Evolutionary conservation across 257 asterid species (phyloP).

Genomic region (Echites panduratus): DNA sequence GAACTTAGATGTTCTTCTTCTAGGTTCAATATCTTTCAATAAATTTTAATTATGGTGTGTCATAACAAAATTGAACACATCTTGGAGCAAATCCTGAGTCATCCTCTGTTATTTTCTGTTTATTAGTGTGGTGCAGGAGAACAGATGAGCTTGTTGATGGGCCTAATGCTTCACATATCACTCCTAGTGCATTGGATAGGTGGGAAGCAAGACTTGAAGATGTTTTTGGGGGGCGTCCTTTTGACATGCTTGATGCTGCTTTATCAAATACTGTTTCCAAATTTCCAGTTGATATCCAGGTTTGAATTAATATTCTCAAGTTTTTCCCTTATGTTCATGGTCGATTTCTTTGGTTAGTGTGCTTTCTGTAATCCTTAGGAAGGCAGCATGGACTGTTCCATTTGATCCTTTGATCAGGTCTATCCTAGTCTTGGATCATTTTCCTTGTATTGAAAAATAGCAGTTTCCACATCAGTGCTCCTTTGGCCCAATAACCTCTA

Average conservation of each 20-base stretch:
- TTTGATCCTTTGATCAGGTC: neutral
- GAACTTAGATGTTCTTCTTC: neutral
- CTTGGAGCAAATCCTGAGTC: neutral
- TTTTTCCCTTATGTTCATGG: neutral
- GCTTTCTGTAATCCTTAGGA: neutral
- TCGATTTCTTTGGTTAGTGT: neutral
- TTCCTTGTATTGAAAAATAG: neutral
- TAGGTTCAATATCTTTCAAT: neutral
- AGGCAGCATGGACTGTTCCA: neutral
- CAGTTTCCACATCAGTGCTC: neutral
- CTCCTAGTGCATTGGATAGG: constrained; percentile 82
- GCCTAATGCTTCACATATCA: constrained; percentile 95
- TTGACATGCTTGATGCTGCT: constrained; percentile 99
- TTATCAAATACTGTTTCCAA: constrained; percentile 70
- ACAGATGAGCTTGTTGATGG: constrained; percentile 99
- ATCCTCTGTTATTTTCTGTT: constrained; percentile 6
- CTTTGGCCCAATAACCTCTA: neutral
- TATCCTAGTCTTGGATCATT: neutral
- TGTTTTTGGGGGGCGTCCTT: constrained; percentile 76
- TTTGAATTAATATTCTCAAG: constrained; percentile 13
- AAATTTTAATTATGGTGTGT: neutral
- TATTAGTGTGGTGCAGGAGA: constrained; percentile 95
- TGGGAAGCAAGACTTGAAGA: constrained; percentile 95
- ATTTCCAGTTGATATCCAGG: constrained; percentile 96
- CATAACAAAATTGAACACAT: neutral